Base-by-base conservation (phyloP, 2,329 filamentous ascomycete species). In the Corynespora cassiicola region DNA sequence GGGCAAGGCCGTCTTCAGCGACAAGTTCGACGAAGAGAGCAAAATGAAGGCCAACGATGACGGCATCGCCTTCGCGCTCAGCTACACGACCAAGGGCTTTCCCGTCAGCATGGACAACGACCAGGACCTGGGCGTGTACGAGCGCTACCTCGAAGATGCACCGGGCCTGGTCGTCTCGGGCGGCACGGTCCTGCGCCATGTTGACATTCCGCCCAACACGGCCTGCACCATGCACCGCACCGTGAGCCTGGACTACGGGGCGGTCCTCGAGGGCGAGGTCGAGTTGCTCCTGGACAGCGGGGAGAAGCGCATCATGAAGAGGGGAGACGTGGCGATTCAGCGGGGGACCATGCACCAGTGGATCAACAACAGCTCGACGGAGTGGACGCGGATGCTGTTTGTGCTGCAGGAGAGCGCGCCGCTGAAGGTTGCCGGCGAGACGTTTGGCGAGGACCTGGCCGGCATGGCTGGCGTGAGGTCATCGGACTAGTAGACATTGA, bases 161-260 rank as follows among this genome's bases (percentile, higher is more conserved):
- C 76, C 79, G 0, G 78, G 78, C 2, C 67, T 82, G 3, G 70
- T 73, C 12, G 64, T 79, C 24, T 69, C 72, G 2, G 64, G 63
- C 19, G 75, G 75, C 7, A 75, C 75, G 4, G 74, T 77, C 10
- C 65, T 75, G 25, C 68, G 73, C 27, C 62, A 68, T 31, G 68
- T 71, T 26, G 68, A 71, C 35, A 65, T 70, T 31, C 54, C 54
- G 10, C 68, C 68, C 0, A 44, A 48, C 17, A 62, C 56, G n/a
- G 54, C 42, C 15, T 66, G 62, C 39, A 57, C 61, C n/a, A 71
- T 71, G 68, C 68, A 71, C 45, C 58, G 68, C 3, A 71, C 68
- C 14, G 65, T 70, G 37, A 63, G 56, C 43, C 45, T 71, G 18
- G 68, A 71, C 45, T 71, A 71, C 34, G 68, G 68, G 2, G 61